Evolutionary conservation across 73 alveolate species (phyloP).

Genomic region (Paramecium sexaurelia): DNA sequence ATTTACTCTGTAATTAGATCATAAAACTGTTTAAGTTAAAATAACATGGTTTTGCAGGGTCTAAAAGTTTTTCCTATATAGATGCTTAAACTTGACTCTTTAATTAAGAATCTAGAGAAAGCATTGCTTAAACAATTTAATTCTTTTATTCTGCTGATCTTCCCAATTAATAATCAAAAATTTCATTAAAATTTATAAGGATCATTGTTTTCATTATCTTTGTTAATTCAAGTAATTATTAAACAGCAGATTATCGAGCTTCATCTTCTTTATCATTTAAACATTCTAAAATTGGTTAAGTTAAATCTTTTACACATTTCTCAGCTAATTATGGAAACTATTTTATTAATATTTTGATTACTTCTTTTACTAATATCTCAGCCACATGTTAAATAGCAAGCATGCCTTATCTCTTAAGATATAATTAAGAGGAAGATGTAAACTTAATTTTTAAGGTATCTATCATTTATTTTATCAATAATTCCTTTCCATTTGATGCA

Average conservation of each 20-base stretch:
- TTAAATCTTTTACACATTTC: not conserved
- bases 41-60: not conserved
- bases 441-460: not conserved
- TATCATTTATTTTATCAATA: not conserved
- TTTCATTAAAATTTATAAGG: slow-evolving; percentile 15
- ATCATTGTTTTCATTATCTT: slow-evolving; percentile 23
- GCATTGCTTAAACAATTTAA: not conserved
- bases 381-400: not conserved
- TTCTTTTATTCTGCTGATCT: not conserved
- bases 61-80: not conserved
- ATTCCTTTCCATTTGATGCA: slow-evolving; percentile 17
- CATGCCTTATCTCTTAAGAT: not conserved
- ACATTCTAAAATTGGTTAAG: slow-evolving; percentile 42
- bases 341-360: not conserved
- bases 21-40: not conserved
- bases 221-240: not conserved
- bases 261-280: slow-evolving; percentile 46
- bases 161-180: not conserved
- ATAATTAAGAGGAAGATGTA: not conserved
- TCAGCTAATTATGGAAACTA: slow-evolving; percentile 33
- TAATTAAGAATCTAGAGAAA: not conserved
- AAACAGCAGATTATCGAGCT: slow-evolving; percentile 26
- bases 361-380: not conserved
- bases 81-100: not conserved
- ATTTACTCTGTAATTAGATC: not conserved